These are phyloP conservation scores for Podospora pseudocomata DNA, from an alignment of 495 filamentous ascomycete genomes.

Conservation along the genomic window DNA sequence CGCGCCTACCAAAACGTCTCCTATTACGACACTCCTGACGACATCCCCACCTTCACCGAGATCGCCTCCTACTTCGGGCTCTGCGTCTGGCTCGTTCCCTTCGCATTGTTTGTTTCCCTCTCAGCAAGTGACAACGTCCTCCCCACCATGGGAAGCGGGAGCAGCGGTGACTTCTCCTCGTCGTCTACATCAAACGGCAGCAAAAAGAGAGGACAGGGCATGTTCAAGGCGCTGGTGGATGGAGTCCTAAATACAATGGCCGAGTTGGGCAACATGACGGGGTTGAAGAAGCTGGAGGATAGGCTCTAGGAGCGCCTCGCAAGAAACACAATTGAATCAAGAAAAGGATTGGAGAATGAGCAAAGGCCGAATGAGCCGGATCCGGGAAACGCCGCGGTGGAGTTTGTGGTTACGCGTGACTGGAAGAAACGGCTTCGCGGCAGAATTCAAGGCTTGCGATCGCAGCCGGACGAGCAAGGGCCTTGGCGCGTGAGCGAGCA, in stretches of 20 bases:
- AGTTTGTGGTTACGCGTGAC: not conserved
- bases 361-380: no score
- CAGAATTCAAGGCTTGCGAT: not conserved
- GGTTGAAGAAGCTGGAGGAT: constrained; percentile 52
- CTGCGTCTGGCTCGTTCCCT: constrained; percentile 94
- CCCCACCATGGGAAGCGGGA: constrained; percentile 67
- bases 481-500: not conserved
- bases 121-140: constrained; percentile 92
- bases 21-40: constrained; percentile 54
- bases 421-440: not conserved
- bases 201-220: constrained; percentile 65
- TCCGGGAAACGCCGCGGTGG: not conserved
- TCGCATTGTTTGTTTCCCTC: constrained; percentile 88
- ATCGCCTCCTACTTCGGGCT: constrained; percentile 95
- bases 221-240: constrained; percentile 88
- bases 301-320: constrained; percentile 18
- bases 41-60: constrained; percentile 84
- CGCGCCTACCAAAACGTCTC: constrained; percentile 46
- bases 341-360: no score
- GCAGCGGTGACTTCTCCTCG: constrained; percentile 24
- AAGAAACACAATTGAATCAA: no score
- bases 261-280: constrained; percentile 68
- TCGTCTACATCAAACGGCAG: constrained; percentile 40
- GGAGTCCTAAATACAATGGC: constrained; percentile 67
- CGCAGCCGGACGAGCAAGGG: no score